Conservation (phyloP, 768 basidiomycete genomes). For the Leccinellum rugosiceps region DNA sequence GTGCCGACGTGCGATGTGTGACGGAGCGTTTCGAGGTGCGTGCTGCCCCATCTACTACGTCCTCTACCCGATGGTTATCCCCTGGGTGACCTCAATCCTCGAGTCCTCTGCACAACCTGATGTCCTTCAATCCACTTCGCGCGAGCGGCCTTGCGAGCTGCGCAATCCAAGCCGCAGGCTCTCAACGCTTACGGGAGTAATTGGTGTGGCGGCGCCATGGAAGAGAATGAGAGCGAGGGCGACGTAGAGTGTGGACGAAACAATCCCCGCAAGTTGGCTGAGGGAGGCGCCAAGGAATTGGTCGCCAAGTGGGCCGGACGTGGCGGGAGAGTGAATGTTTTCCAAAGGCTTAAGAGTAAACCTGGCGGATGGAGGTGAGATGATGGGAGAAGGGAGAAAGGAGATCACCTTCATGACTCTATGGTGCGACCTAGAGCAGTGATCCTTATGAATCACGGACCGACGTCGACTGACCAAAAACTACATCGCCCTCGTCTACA, state of each 20-base stretch:
- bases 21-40: too few species aligned
- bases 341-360: neutral
- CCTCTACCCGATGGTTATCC: slow-evolving; percentile 13
- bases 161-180: slow-evolving; percentile 26
- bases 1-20: too few species aligned
- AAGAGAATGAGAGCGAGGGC: slow-evolving; percentile 1
- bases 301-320: slow-evolving; percentile 41
- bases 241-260: slow-evolving; percentile 6
- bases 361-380: too few species aligned
- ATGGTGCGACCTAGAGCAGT: too few species aligned
- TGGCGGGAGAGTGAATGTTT: slow-evolving; percentile 42
- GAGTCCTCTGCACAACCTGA: slow-evolving; percentile 35
- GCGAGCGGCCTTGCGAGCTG: slow-evolving; percentile 18
- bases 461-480: too few species aligned
- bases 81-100: slow-evolving; percentile 39
- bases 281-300: slow-evolving; percentile 25
- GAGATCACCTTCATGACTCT: too few species aligned
- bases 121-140: slow-evolving; percentile 15
- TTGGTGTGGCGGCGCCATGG: slow-evolving; percentile 11
- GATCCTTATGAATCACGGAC: too few species aligned
- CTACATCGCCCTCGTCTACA: too few species aligned
- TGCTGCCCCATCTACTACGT: slow-evolving; percentile 2
- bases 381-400: too few species aligned
- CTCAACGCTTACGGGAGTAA: slow-evolving; percentile 22
- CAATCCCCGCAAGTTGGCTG: slow-evolving; percentile 19